Evolutionary conservation across 345 rosid genomes (phyloP).

Genomic region (Geranium brycei): DNA sequence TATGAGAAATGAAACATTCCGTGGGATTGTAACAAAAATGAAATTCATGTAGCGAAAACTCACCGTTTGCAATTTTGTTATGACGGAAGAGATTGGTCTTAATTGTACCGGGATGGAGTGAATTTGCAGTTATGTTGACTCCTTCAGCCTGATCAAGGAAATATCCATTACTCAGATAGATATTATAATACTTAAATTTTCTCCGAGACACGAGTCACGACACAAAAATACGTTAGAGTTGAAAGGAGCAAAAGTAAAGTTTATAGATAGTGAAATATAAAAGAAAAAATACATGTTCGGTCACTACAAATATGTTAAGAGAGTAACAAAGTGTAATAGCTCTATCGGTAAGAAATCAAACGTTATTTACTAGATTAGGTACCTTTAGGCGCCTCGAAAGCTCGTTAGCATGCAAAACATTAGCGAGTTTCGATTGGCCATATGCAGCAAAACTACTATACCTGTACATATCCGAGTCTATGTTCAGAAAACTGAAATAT

Average conservation of each 20-base stretch:
- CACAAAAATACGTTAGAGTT: too few species aligned
- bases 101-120: constrained; percentile 69
- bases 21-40: neutral
- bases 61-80: constrained; percentile 31
- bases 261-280: too few species aligned
- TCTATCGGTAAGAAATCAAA: neutral
- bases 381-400: constrained; percentile 66
- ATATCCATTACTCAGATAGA: neutral
- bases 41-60: neutral
- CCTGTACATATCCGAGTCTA: constrained; percentile 21
- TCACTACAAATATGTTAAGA: too few species aligned
- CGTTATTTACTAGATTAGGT: neutral
- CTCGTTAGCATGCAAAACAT: constrained; percentile 75
- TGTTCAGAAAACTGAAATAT: neutral
- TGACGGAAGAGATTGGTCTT: constrained; percentile 50
- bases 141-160: constrained; percentile 42
- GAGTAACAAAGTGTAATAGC: neutral
- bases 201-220: too few species aligned
- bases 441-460: constrained; percentile 39
- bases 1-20: neutral
- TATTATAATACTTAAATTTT: neutral
- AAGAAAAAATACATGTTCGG: too few species aligned
- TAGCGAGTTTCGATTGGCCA: constrained; percentile 73
- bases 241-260: too few species aligned
- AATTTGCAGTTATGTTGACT: constrained; percentile 46